Base-by-base conservation (phyloP, 371 early-diverging fungal genomes). In the Mortierella sp. region DNA sequence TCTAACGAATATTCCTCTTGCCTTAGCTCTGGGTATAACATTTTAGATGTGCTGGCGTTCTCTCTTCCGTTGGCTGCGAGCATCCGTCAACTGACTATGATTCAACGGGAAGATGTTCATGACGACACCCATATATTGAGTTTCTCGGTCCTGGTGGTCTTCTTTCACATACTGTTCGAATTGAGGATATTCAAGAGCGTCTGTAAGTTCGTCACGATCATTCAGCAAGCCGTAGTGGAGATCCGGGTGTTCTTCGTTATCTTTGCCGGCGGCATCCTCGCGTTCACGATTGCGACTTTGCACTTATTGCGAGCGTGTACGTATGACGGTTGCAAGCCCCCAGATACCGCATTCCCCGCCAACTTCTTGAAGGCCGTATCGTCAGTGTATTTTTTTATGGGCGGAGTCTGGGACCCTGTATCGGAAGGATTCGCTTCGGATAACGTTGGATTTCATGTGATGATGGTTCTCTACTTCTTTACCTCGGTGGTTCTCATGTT, bases 151-250 rank as follows among this genome's bases (percentile, higher is more conserved):
- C 19, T 65, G 26, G 24, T 47, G 12, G 58, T 65, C 14, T 58
- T 52, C 26, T 27, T 65, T 2, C 65, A 65, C 28, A 34, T 53
- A 62, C 19, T 69, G 19, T 62, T 62, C 31, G 69, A 69, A 34
- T 48, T 69, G 4, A 48, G 62, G 19, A 54, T 69, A 26, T 30
- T 38, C 43, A 56, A 46, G 43, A 58, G 54, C 39, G 58, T 69
- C 3, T 69, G 63, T 45, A 62, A 62, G n/a, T 61, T 52, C 18
- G 62, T 69, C 6, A 69, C 54, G 14, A 58, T 62, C 21, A 69
- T 69, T 9, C 28, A 61, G 23, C 54, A 54, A 14, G 30, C 57
- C 13, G 48, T 69, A 0, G 45, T 45, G 4, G 49, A 62, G 54
- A 69, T 69, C 58, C 24, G 38, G 3, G 69, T 42, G 6, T 62